Base-by-base conservation (phyloP, 2,329 filamentous ascomycete genomes). In the Tolypocladium guangdongense region DNA sequence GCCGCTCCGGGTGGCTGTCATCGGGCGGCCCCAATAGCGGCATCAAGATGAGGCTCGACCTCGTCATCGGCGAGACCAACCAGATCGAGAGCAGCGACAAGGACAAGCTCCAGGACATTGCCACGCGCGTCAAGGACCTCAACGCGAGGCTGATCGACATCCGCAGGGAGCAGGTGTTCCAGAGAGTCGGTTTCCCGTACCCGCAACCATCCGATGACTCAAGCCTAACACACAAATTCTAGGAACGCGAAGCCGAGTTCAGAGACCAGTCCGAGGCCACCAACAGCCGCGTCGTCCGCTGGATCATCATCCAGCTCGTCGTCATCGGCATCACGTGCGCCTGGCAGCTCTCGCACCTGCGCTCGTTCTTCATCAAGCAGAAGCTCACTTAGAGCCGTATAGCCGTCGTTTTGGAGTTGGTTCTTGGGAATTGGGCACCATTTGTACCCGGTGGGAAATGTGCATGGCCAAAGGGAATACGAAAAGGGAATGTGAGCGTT, bases 331-430 rank as follows among this genome's bases (percentile, higher is more conserved):
- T 86, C 53, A 96, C 93, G 36, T 99, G 93, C 74, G 88, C 90
- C 57, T 99, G 93, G 93, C 93, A 99, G 72, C 78, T 99, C 48
- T 95, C 90, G 52, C 92, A 99, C 73, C 80, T 99, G 63, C 82
- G 93, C 62, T 87, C 88, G 48, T 99, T 99, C 81, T 99, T 99
- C 77, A 99, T 99, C 78, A 99, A 99, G 81, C 92, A 97, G 78
- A 99, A 99, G 81, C 84, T 99, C 69, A 97, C 93, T 56, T 99
- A 51, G 54, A 36, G 11, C 49, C 24, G 3, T n/a, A 22, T 11
- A 16, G 27, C 24, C 30, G 37, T 50, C 37, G 36, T 50, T 50
- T 52, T 20, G 48, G 32, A 32, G 52, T 51, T 54, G 43, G 47
- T 45, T 47, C 49, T 51, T 36, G 47, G 53, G 49, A 47, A 57